A percentile compares a stretch with the other conserved stretches of the same genome.
These are phyloP conservation scores for Lojkania enalia DNA, from an alignment of 2,329 filamentous ascomycete species.

Conservation along the genomic window DNA sequence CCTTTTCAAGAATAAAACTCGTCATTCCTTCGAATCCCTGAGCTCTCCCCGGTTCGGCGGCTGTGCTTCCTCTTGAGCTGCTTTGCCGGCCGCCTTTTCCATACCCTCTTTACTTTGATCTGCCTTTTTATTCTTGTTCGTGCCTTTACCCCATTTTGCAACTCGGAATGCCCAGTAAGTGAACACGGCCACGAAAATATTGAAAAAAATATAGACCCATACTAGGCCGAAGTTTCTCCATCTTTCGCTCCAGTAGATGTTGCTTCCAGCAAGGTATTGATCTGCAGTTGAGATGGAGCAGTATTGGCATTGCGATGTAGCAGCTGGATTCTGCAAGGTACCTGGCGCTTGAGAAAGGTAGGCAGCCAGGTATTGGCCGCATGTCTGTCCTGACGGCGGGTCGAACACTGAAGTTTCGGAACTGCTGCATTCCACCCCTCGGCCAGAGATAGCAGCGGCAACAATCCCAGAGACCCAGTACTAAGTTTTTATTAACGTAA, in stretches of 20 bases:
- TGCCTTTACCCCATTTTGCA: too few species aligned
- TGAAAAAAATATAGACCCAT: slow-evolving; percentile 68
- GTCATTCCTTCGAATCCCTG: too few species aligned
- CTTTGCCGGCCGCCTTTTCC: too few species aligned
- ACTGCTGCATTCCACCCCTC: slow-evolving; percentile 52
- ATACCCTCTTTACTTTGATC: too few species aligned
- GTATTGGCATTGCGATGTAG: slow-evolving; percentile 54
- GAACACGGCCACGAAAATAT: slow-evolving; percentile 60
- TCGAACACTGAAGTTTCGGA: slow-evolving; percentile 49
- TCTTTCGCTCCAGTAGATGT: slow-evolving; percentile 52
- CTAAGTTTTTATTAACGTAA: too few species aligned
- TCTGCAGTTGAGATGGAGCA: slow-evolving; percentile 53
- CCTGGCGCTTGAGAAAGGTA: slow-evolving; percentile 48
- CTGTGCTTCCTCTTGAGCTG: too few species aligned
- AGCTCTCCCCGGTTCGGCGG: too few species aligned
- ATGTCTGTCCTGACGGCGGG: slow-evolving; percentile 47
- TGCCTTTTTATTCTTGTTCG: too few species aligned
- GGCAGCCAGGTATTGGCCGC: slow-evolving; percentile 48
- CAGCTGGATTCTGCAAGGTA: slow-evolving; percentile 48
- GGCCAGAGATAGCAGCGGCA: slow-evolving; percentile 48
- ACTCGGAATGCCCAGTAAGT: slow-evolving; percentile 58
- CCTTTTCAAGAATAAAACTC: too few species aligned
- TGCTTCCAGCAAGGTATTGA: slow-evolving; percentile 49
- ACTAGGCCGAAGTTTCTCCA: slow-evolving; percentile 72
- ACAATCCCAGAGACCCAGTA: slow-evolving; percentile 58